A percentile compares a stretch with the other conserved stretches of the same genome.
Conservation (phyloP, 2,329 filamentous ascomycete species). For the Alternaria solani region DNA sequence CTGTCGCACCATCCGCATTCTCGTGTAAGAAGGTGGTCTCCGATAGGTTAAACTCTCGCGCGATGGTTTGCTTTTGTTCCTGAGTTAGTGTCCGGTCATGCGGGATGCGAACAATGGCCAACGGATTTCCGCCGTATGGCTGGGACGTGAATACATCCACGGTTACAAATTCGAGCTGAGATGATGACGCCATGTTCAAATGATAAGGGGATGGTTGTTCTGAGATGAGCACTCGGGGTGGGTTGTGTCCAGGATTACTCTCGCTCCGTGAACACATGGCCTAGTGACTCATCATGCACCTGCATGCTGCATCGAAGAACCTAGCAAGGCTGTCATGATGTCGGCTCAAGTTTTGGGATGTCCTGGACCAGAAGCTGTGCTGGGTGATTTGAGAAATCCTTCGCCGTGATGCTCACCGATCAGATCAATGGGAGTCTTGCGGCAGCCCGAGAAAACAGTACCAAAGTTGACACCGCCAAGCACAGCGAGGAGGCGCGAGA, state of each 20-base stretch:
- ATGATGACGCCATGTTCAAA: constrained; percentile 23
- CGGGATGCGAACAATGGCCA: constrained; percentile 63
- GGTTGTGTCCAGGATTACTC: not conserved
- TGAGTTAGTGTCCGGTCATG: constrained; percentile 51
- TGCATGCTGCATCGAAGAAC: not conserved
- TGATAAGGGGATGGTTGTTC: not conserved
- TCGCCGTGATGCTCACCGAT: not conserved
- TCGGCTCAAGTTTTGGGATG: not conserved
- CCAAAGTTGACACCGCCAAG: not conserved
- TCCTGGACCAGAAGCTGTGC: not conserved
- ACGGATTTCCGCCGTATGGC: constrained; percentile 62
- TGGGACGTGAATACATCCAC: constrained; percentile 60
- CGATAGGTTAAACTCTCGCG: constrained; percentile 65
- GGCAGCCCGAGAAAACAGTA: not conserved
- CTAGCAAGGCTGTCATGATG: not conserved
- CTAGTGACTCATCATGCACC: constrained; percentile 18
- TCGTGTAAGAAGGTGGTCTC: constrained; percentile 65
- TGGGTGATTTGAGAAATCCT: not conserved
- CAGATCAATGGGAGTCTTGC: not conserved
- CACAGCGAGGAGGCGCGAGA: constrained; percentile 1
- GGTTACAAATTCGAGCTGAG: constrained; percentile 48
- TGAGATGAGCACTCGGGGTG: not conserved
- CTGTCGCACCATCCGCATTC: constrained; percentile 24
- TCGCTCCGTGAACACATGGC: not conserved
- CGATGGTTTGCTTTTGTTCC: constrained; percentile 62